Evolutionary conservation across 2,329 filamentous ascomycete genomes (phyloP).

Genomic region (Phyllosticta paracitricarpa): DNA sequence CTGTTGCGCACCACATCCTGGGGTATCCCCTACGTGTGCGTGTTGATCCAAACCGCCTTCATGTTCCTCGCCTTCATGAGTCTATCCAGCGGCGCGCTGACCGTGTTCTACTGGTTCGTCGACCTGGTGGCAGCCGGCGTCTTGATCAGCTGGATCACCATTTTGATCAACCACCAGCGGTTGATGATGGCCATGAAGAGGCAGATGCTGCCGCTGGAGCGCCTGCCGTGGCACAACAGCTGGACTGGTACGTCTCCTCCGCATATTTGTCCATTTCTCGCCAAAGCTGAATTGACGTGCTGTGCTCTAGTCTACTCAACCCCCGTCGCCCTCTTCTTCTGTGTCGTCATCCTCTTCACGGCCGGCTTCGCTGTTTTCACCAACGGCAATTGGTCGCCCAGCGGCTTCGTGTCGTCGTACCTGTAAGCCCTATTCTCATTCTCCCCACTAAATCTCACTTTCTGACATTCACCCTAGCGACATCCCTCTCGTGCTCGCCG

Average conservation of each 20-base stretch:
- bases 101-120: conserved; percentile 57
- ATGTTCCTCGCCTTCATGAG: conserved; percentile 65
- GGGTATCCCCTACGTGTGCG: conserved; percentile 66
- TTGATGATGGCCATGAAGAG: conserved; percentile 37
- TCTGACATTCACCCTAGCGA: background rate
- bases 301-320: conserved; percentile 17
- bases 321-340: conserved; percentile 21
- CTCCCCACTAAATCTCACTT: background rate
- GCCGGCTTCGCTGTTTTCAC: conserved; percentile 21
- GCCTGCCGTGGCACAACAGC: conserved; percentile 27
- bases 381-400: conserved; percentile 17
- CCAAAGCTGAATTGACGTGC: background rate
- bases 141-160: conserved; percentile 42
- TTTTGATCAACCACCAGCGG: conserved; percentile 39
- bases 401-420: conserved; percentile 25
- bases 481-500: conserved; percentile 2
- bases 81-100: conserved; percentile 53
- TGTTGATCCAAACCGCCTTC: conserved; percentile 55
- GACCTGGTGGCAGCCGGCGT: conserved; percentile 53
- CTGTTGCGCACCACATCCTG: conserved; percentile 49
- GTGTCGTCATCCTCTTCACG: conserved; percentile 20
- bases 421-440: conserved; percentile 9
- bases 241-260: conserved; percentile 53
- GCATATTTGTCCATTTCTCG: conserved; percentile 43
- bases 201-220: conserved; percentile 33